Base-by-base conservation (phyloP, 108 stramenopile species). In the Hondaea fermentalgiana region DNA sequence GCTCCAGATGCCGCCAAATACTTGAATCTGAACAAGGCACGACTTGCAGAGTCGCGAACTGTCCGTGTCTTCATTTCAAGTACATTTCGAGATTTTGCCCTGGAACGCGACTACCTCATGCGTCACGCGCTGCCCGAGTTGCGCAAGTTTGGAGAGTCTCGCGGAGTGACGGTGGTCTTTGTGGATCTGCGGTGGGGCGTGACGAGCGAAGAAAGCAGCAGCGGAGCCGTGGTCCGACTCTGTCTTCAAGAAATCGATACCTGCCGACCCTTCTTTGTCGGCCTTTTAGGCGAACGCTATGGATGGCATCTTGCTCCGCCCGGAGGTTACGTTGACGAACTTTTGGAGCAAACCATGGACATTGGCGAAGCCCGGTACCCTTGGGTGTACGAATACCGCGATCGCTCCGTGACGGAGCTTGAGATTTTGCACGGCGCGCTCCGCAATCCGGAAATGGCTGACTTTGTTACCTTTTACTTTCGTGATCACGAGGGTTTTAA, bases 141-240 rank as follows among this genome's bases (percentile, higher is more conserved):
- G 58, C 72, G 72, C 72, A 51, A 88, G 49, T 19, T 59, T 21
- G 87, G 42, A 16, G 88, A 89, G 35, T 49, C 60, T 23, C 72
- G 89, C 25, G 88, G 89, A 6, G 89, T 89, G 4, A 87, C 43
- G 0, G 23, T 88, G 28, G 87, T 89, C n/a, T 44, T 44, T 29
- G 87, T 89, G 14, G 89, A 89, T 25, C 51, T 89, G 83, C 89
- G 89, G 14, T 89, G 89, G 89, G 89, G 89, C 4, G 88, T 89
- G 16, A 88, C 89, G n/a, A 51, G 72, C 23, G 87, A 88, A 12
- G 89, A 89, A 16, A 87, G 88, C 10, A 88, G 88, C 55, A 57
- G 89, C 4, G 55, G 89, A 4, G 89, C 88, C 28, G 89, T 88
- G 23, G 55, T 89, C 57, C 45, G 71, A 2, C 76, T 88, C 29